Evolutionary conservation across 2,329 filamentous ascomycete species (phyloP).

Genomic region (Rhinocladiella similis): DNA sequence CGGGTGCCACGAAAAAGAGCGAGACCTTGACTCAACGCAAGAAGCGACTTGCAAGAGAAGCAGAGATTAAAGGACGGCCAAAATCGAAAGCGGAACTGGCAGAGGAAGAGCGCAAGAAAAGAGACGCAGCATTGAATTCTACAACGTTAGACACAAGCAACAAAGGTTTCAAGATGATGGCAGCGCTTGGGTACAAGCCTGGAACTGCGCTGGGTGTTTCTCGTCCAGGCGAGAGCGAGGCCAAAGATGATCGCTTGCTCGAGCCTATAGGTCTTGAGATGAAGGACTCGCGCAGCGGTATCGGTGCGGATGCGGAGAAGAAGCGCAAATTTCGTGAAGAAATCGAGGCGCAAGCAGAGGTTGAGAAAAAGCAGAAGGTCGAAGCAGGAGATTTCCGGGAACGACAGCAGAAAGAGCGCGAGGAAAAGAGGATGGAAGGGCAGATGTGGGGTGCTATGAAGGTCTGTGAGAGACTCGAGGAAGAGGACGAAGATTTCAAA

Average conservation of each 20-base stretch:
- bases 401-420: slow-evolving; percentile 68
- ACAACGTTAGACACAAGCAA: slow-evolving; percentile 67
- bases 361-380: slow-evolving; percentile 62
- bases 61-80: slow-evolving; percentile 58
- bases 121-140: slow-evolving; percentile 74
- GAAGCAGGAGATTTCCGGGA: slow-evolving; percentile 73
- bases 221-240: slow-evolving; percentile 36
- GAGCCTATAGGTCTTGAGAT: slow-evolving; percentile 76
- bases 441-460: slow-evolving; percentile 77
- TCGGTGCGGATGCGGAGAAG: slow-evolving; percentile 79
- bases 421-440: slow-evolving; percentile 67
- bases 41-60: slow-evolving; percentile 60
- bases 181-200: slow-evolving; percentile 83
- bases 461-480: slow-evolving; percentile 74
- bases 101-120: slow-evolving; percentile 68
- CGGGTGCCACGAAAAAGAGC: slow-evolving; percentile 45
- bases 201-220: slow-evolving; percentile 72
- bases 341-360: slow-evolving; percentile 50
- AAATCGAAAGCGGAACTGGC: slow-evolving; percentile 83
- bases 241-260: slow-evolving; percentile 44
- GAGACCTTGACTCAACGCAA: slow-evolving; percentile 65
- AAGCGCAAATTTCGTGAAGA: slow-evolving; percentile 73
- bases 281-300: slow-evolving; percentile 78
- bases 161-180: slow-evolving; percentile 96
- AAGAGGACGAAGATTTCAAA: slow-evolving; percentile 32